Evolutionary conservation across 257 asterid species (phyloP).

Genomic region (Fraxinus excelsior): DNA sequence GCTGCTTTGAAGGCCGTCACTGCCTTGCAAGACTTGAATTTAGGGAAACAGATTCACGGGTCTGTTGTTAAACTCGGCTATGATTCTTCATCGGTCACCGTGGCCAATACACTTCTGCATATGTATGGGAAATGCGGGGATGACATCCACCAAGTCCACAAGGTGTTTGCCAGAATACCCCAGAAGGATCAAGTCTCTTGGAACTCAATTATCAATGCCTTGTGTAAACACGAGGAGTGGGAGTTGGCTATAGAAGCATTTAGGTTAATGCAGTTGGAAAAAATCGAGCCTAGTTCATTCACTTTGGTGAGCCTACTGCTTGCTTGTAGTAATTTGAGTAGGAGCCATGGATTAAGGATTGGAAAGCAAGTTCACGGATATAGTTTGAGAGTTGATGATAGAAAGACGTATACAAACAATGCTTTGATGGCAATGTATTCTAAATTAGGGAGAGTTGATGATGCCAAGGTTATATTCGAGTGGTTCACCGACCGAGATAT

Average conservation of each 20-base stretch:
- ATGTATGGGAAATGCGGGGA: slow-evolving; percentile 61
- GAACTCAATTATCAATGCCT: slow-evolving; percentile 74
- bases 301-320: slow-evolving; percentile 72
- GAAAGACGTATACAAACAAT: slow-evolving; percentile 63
- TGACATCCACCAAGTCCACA: slow-evolving; percentile 44
- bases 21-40: slow-evolving; percentile 55
- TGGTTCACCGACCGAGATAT: slow-evolving; percentile 51
- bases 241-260: slow-evolving; percentile 68
- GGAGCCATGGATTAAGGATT: slow-evolving; percentile 59
- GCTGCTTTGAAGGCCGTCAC: slow-evolving; percentile 76
- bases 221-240: slow-evolving; percentile 76
- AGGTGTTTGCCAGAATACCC: slow-evolving; percentile 75
- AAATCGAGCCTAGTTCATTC: slow-evolving; percentile 67
- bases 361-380: slow-evolving; percentile 83
- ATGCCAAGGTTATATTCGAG: slow-evolving; percentile 57
- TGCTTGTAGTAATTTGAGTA: slow-evolving; percentile 70
- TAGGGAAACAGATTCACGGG: slow-evolving; percentile 73
- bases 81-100: slow-evolving; percentile 54
- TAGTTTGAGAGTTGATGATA: slow-evolving; percentile 56
- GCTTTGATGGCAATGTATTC: slow-evolving; percentile 89
- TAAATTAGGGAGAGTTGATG: slow-evolving; percentile 60
- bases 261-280: slow-evolving; percentile 61
- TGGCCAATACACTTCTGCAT: slow-evolving; percentile 69
- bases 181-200: slow-evolving; percentile 81
- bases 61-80: slow-evolving; percentile 60